Base-by-base conservation (phyloP, 2,329 filamentous ascomycete species). In the Fusarium hainanense region DNA sequence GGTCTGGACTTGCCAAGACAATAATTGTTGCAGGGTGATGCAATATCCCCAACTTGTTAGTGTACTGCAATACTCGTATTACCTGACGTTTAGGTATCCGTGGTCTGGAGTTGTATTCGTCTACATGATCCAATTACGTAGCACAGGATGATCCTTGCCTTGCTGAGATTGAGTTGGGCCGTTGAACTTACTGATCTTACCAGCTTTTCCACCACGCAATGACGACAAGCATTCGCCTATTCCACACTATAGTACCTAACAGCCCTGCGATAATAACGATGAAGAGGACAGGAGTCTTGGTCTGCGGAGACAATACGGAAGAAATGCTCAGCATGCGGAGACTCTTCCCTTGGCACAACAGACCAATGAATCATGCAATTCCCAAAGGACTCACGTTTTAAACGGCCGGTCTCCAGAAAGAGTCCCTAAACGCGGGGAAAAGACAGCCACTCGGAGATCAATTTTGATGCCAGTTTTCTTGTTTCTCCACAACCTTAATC, bases 401-500 rank as follows among this genome's bases (percentile, higher is more conserved):
- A 48, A 58, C 52, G 52, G 21, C 9, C 32, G n/a, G 49, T 20
- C 12, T n/a, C 23, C 23, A 20, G 18, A 51, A 27, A 12, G 32
- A 11, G 21, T 40, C 18, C 23, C 49, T 42, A 20, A 42, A 54
- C 37, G 54, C 28, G 54, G 61, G 54, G 61, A 46, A 65, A 44
- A 11, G n/a, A 20, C 51, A 57, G 42, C 51, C 42, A 37, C 43
- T 34, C 54, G n/a, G 54, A n/a, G 10, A 21, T 42, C 20, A 48
- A 23, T 32, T 44, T 21, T 54, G 18, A 14, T 37, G 32, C 49
- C 49, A 51, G 49, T 20, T 30, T 58, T 27, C 16, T n/a, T 30
- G 18, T 42, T 48, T 23, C 60, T 28, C 60, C 60, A 32, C 63
- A 66, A 66, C 63, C 63, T 66, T 66, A 66, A 56, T 48, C 54